Percentiles rank a stretch among this genome's conserved stretches.
Evolutionary conservation across 345 rosid genomes (phyloP).

Genomic region (Citrus inodora): DNA sequence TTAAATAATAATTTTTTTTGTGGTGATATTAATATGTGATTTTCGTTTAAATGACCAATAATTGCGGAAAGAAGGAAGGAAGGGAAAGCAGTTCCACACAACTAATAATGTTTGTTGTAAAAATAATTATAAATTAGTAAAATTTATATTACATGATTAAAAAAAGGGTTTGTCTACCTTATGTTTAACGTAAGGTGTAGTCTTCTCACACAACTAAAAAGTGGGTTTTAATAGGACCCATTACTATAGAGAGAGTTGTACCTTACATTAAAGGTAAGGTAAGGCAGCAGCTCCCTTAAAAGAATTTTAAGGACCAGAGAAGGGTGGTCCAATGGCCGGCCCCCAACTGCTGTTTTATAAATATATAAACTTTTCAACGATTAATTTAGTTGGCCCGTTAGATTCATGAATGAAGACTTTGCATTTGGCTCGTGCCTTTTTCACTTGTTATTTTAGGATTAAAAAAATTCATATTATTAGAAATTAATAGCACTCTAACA

Average conservation of each 20-base stretch:
- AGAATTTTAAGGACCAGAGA: not conserved
- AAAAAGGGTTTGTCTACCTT: not conserved
- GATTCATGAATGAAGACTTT: conserved; percentile 12
- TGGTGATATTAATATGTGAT: too few relatives aligned
- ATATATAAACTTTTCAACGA: not conserved
- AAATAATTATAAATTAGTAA: too few relatives aligned
- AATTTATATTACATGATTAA: not conserved
- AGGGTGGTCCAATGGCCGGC: conserved; percentile 2
- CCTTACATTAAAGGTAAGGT: too few relatives aligned
- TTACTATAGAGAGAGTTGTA: rapidly evolving
- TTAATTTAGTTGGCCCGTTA: not conserved
- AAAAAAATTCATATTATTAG: too few relatives aligned
- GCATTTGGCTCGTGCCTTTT: not conserved
- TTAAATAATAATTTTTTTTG: too few relatives aligned
- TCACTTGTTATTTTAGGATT: not conserved
- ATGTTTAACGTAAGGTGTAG: too few relatives aligned
- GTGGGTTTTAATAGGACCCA: rapidly evolving
- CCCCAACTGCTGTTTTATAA: not conserved
- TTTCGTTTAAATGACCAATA: too few relatives aligned
- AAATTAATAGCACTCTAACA: not conserved
- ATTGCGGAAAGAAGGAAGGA: too few relatives aligned
- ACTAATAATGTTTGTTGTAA: not conserved
- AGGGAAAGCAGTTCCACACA: too few relatives aligned
- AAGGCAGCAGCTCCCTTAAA: not conserved
- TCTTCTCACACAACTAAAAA: too few relatives aligned